These are phyloP conservation scores for Yamadazyma ubonensis DNA, from an alignment of 805 yeast genomes.

Conservation along the genomic window DNA sequence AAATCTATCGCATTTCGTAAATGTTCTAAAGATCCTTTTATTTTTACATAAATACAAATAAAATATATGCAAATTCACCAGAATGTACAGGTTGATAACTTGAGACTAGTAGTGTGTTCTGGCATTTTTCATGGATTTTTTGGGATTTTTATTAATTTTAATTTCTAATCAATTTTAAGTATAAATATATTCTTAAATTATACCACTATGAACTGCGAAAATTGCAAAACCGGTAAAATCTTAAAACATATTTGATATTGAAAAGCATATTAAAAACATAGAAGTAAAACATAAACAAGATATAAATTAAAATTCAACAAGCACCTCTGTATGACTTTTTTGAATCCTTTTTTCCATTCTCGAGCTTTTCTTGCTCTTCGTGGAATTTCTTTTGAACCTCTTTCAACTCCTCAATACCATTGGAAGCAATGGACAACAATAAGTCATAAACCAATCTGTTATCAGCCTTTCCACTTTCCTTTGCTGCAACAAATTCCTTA, in stretches of 20 bases:
- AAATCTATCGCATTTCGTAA: no score
- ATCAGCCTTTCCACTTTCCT: conserved; percentile 21
- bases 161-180: no score
- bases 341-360: conserved; percentile 21
- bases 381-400: conserved; percentile 23
- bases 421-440: conserved; percentile 54
- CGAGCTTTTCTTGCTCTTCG: conserved; percentile 20
- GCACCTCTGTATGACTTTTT: conserved; percentile 37
- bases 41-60: no score
- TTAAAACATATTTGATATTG: background rate
- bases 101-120: no score
- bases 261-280: no score
- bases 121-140: no score
- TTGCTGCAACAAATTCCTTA: conserved; percentile 20
- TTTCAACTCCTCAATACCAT: conserved; percentile 46
- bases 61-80: no score
- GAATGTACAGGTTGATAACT: no score
- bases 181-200: no score
- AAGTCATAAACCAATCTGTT: conserved; percentile 45
- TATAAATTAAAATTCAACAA: conserved; percentile 21
- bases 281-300: background rate
- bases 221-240: background rate
- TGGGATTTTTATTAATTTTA: no score
- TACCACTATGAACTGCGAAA: background rate
- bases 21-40: no score